Conservation (phyloP, 306 rosid species). For the peach (Prunus persica) region Prunus_persica_NCBIv2 NC_034012.1:2513001-2513500, state of each 20-base stretch:
- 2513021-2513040: neutral
- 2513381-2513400: conserved; percentile 11
- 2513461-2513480: neutral
- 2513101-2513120: neutral
- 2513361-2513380: neutral
- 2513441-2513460: neutral
- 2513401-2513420: neutral
- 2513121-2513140: neutral
- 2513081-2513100: neutral
- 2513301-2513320: neutral
- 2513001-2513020: neutral
- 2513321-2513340: neutral
- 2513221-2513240: neutral
- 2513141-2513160: neutral
- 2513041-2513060: neutral
- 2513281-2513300: neutral
- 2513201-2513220: conserved; percentile 15
- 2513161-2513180: neutral
- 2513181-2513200: neutral
- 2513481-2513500: neutral
- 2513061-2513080: neutral
- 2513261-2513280: conserved; percentile 5
- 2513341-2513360: neutral
- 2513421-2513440: neutral
- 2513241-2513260: conserved; percentile 1